phyloP scores from a whole-genome alignment of 768 basidiomycete species.

The Phylloporus rhodoxanthus region DNA sequence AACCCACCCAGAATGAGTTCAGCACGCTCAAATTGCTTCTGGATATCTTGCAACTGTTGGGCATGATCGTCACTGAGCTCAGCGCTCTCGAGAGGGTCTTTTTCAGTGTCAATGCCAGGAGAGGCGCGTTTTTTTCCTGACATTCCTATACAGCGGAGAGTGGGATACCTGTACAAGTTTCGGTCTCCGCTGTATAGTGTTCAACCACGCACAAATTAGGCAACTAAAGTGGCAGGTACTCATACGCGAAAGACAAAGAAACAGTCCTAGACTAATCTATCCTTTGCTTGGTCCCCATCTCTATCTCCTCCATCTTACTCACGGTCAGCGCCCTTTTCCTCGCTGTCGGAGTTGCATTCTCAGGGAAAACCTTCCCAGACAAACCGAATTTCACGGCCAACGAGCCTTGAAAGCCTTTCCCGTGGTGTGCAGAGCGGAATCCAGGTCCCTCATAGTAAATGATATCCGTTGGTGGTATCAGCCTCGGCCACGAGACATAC shows the following conservation, averaged over 20 bases:
- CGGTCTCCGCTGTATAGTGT: constrained; percentile 25
- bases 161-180: constrained; percentile 15
- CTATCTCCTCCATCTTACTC: constrained; percentile 59
- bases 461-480: constrained; percentile 70
- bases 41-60: constrained; percentile 55
- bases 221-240: not conserved
- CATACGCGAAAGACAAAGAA: not conserved
- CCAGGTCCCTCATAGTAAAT: constrained; percentile 90
- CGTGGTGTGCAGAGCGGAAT: constrained; percentile 68
- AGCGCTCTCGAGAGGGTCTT: constrained; percentile 59
- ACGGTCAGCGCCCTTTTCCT: constrained; percentile 32
- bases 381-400: constrained; percentile 30
- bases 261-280: constrained; percentile 44
- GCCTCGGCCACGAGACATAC: constrained; percentile 91
- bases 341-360: constrained; percentile 33
- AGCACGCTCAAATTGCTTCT: constrained; percentile 63
- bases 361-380: constrained; percentile 35
- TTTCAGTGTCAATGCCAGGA: constrained; percentile 73
- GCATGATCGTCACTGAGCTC: constrained; percentile 71
- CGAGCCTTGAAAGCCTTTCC: constrained; percentile 58
- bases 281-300: constrained; percentile 78
- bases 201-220: constrained; percentile 6
- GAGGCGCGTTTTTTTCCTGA: constrained; percentile 66
- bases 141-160: constrained; percentile 19
- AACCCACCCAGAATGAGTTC: constrained; percentile 69